These are phyloP conservation scores for Ulvella scutata DNA, from an alignment of 139 green algal species.

Conservation along the genomic window DNA sequence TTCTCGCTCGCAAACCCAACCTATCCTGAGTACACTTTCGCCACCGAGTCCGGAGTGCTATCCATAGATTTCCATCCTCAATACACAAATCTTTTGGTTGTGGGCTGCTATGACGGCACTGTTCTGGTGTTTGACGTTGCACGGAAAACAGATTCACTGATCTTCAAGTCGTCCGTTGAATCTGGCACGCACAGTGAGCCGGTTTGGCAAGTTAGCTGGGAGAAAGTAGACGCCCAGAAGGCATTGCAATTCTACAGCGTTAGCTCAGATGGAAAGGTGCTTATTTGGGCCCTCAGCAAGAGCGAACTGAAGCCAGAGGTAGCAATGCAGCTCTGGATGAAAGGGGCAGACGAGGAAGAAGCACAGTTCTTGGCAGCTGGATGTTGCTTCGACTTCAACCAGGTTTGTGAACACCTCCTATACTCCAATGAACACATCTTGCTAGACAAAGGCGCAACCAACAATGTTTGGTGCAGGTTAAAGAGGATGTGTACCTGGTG, in stretches of 20 bases:
- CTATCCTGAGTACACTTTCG: slow-evolving; percentile 58
- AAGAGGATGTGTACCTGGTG: slow-evolving; percentile 64
- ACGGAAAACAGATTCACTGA: slow-evolving; percentile 8
- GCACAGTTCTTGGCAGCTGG: slow-evolving; percentile 30
- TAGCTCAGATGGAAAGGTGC: slow-evolving; percentile 57
- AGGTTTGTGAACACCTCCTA: too few relatives aligned
- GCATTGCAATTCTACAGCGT: slow-evolving; percentile 45
- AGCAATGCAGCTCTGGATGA: slow-evolving; percentile 40
- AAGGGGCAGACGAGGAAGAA: not conserved
- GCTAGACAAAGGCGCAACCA: not conserved
- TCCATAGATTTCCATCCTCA: slow-evolving; percentile 77
- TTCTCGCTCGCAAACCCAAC: slow-evolving; percentile 77
- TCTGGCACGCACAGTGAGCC: slow-evolving; percentile 73
- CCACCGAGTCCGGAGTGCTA: slow-evolving; percentile 68
- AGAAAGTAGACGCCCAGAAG: slow-evolving; percentile 35
- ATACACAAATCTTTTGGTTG: slow-evolving; percentile 61
- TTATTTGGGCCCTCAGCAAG: slow-evolving; percentile 74
- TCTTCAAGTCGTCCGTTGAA: slow-evolving; percentile 46
- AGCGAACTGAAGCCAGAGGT: slow-evolving; percentile 55
- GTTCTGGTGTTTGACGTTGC: slow-evolving; percentile 53
- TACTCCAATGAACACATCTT: not conserved
- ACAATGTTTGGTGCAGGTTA: slow-evolving; percentile 7
- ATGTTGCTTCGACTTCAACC: slow-evolving; percentile 82
- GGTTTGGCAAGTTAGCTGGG: slow-evolving; percentile 74
- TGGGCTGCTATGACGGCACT: slow-evolving; percentile 74